phyloP scores from a whole-genome alignment of 805 yeast species.

The Nakazawaea pomicola region DNA sequence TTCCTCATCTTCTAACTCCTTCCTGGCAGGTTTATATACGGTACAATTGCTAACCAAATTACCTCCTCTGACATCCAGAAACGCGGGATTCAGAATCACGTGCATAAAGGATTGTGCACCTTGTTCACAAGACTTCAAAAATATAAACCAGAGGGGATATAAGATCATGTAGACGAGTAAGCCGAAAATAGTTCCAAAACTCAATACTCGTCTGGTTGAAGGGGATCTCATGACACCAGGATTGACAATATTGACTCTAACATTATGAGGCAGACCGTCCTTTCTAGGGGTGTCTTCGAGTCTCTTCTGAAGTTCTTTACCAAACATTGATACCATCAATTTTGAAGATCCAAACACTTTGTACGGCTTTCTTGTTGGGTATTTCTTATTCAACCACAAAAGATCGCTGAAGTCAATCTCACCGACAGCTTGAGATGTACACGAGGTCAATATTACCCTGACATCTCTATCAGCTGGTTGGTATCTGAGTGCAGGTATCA shows the following conservation, averaged over 20 bases:
- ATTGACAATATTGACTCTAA: conserved; percentile 70
- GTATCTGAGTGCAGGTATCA: conserved; percentile 77
- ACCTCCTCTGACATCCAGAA: conserved; percentile 59
- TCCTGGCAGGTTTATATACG: conserved; percentile 46
- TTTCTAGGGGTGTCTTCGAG: conserved; percentile 55
- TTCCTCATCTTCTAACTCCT: conserved; percentile 58
- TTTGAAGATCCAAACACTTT: conserved; percentile 79
- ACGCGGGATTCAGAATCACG: conserved; percentile 68
- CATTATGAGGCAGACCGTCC: conserved; percentile 67
- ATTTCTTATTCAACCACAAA: conserved; percentile 54
- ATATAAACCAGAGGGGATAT: conserved; percentile 80
- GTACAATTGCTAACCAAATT: conserved; percentile 71
- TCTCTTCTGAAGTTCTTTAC: conserved; percentile 70
- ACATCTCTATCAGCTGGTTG: conserved; percentile 97
- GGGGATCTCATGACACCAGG: conserved; percentile 93
- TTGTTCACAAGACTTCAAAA: conserved; percentile 66
- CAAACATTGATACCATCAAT: conserved; percentile 67
- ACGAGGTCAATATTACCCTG: conserved; percentile 70
- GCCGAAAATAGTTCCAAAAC: conserved; percentile 66
- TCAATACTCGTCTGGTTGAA: conserved; percentile 69
- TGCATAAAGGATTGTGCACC: conserved; percentile 79
- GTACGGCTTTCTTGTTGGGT: conserved; percentile 64
- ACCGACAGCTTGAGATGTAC: conserved; percentile 75
- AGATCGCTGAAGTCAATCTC: conserved; percentile 57
- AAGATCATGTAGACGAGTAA: conserved; percentile 55